Conservation (phyloP, 2,329 filamentous ascomycete genomes). For the Dothideomycetes sp. region DNA sequence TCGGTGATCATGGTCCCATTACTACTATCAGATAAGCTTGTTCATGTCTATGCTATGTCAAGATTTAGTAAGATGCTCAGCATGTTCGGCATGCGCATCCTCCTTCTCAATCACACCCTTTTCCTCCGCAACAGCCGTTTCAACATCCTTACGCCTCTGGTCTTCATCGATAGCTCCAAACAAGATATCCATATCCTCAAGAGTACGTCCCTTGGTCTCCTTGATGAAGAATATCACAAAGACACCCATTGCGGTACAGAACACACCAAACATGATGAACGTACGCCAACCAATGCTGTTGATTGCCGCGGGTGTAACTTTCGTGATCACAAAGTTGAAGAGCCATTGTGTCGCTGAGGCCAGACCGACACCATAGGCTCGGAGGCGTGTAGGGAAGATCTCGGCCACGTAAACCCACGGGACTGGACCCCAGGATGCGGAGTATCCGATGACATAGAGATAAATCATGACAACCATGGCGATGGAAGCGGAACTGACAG, state of each 20-base stretch:
- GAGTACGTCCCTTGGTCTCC: conserved; percentile 18
- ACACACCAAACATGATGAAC: conserved; percentile 33
- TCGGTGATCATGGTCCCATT: too few relatives aligned
- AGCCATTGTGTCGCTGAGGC: conserved; percentile 31
- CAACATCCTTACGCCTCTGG: conserved; percentile 18
- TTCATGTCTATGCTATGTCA: too few relatives aligned
- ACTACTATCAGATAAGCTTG: too few relatives aligned
- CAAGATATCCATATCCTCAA: conserved; percentile 19
- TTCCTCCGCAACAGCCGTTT: conserved; percentile 13
- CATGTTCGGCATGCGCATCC: conserved; percentile 7
- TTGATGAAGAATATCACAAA: conserved; percentile 26
- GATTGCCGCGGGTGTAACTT: conserved; percentile 34
- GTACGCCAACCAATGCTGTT: conserved; percentile 32
- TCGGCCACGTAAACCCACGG: conserved; percentile 35
- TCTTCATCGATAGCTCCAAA: conserved; percentile 17
- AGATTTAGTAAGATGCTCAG: conserved; percentile 7
- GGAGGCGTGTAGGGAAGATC: conserved; percentile 33
- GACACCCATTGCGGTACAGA: conserved; percentile 27
- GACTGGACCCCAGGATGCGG: conserved; percentile 44
- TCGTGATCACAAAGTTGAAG: conserved; percentile 36
- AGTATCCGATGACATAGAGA: conserved; percentile 45
- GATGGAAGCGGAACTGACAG: conserved; percentile 31
- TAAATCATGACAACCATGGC: conserved; percentile 47
- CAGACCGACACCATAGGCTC: conserved; percentile 31
- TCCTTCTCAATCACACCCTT: not conserved